These are phyloP conservation scores for Lineolata rhizophorae DNA, from an alignment of 495 filamentous ascomycete species.

Conservation along the genomic window DNA sequence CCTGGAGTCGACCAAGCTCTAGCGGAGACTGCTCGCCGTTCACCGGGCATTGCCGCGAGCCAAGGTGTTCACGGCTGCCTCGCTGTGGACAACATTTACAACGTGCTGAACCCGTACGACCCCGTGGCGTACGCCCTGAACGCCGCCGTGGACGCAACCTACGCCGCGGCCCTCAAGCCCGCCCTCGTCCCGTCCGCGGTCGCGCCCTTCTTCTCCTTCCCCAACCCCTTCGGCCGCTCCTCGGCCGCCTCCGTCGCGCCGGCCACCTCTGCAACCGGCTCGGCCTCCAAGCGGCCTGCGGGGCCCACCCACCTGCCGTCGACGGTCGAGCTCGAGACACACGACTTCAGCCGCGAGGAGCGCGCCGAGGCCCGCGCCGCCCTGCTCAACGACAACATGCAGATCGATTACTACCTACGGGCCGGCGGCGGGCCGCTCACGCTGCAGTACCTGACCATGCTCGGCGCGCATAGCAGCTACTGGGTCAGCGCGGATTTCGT, in stretches of 20 bases:
- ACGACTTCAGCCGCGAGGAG: conserved; percentile 84
- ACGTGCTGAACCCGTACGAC: conserved; percentile 51
- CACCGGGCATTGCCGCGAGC: conserved; percentile 47
- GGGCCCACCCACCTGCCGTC: conserved; percentile 36
- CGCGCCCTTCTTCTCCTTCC: conserved; percentile 42
- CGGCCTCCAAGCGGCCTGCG: no score
- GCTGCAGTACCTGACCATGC: conserved; percentile 92
- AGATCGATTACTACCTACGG: conserved; percentile 72
- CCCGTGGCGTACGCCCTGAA: conserved; percentile 72
- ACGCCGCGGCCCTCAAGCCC: conserved; percentile 51
- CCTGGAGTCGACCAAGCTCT: conserved; percentile 38
- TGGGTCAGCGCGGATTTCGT: conserved; percentile 76
- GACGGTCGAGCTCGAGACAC: conserved; percentile 82
- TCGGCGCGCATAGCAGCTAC: conserved; percentile 89
- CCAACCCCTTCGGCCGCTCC: conserved; percentile 34
- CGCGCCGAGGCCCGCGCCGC: conserved; percentile 75
- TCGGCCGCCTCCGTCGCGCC: conserved; percentile 1
- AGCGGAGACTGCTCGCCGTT: conserved; percentile 5
- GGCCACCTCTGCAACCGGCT: no score
- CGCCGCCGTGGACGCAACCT: conserved; percentile 61
- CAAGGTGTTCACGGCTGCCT: conserved; percentile 68
- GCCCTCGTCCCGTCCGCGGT: conserved; percentile 57
- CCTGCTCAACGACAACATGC: conserved; percentile 83
- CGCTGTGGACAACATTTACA: conserved; percentile 91
- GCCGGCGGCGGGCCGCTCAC: conserved; percentile 66